phyloP scores from a whole-genome alignment of 768 basidiomycete species.

The Panaeolus papilionaceus region DNA sequence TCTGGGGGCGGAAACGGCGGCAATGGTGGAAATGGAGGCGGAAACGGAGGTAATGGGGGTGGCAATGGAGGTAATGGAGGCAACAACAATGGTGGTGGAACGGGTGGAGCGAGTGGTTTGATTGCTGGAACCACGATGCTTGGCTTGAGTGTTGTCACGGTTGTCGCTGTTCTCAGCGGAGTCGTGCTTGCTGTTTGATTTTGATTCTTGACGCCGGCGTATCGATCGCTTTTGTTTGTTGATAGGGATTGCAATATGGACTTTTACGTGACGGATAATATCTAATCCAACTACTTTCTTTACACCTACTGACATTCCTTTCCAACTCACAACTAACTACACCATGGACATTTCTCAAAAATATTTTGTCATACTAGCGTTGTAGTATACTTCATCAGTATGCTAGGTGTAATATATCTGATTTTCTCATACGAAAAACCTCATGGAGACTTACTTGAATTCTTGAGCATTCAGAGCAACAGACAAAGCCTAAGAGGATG shows the following conservation, averaged over 20 bases:
- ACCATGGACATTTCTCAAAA: background rate
- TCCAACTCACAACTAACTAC: background rate
- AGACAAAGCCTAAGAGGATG: too few species aligned
- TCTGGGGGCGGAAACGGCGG: conserved; percentile 12
- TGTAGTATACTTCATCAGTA: too few species aligned
- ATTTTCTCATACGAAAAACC: too few species aligned
- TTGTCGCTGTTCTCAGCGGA: conserved; percentile 6
- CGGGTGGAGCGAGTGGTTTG: background rate
- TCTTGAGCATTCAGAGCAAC: too few species aligned
- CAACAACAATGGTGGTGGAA: background rate
- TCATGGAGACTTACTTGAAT: too few species aligned
- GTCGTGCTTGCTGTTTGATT: conserved; percentile 1
- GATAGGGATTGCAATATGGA: background rate
- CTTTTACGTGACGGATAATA: background rate
- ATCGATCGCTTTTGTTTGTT: background rate
- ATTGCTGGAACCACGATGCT: conserved; percentile 1
- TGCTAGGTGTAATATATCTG: too few species aligned
- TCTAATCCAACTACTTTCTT: conserved; percentile 4
- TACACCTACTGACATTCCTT: background rate
- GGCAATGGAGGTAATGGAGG: background rate
- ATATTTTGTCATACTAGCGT: too few species aligned
- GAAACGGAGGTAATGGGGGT: background rate
- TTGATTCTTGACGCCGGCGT: background rate
- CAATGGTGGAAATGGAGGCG: background rate
- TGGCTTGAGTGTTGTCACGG: conserved; percentile 1